Evolutionary conservation across 768 basidiomycete species (phyloP).

Genomic region (Butyriboletus loyo): DNA sequence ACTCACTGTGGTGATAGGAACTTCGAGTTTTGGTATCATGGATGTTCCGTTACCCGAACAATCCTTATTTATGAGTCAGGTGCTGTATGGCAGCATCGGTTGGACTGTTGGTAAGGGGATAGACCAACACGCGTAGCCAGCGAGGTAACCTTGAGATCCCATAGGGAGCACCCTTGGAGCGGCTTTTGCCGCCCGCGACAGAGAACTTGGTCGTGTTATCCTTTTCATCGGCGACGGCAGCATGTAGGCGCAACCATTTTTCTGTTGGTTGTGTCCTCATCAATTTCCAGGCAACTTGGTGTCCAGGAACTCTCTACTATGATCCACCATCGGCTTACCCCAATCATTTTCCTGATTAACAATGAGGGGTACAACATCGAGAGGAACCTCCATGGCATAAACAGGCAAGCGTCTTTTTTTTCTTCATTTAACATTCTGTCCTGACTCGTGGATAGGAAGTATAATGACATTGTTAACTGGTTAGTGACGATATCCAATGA

Average conservation of each 20-base stretch:
- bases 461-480: slow-evolving; percentile 86
- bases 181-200: slow-evolving; percentile 73
- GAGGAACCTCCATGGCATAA: slow-evolving; percentile 65
- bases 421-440: background rate
- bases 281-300: slow-evolving; percentile 57
- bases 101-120: slow-evolving; percentile 67
- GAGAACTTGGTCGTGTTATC: slow-evolving; percentile 61
- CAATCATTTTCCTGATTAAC: slow-evolving; percentile 82
- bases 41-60: slow-evolving; percentile 77
- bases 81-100: slow-evolving; percentile 91
- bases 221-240: slow-evolving; percentile 86
- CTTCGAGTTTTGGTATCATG: slow-evolving; percentile 81
- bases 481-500: slow-evolving; percentile 16
- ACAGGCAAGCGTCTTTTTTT: slow-evolving; percentile 35
- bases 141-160: background rate
- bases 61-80: slow-evolving; percentile 64
- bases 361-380: slow-evolving; percentile 89
- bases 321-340: slow-evolving; percentile 67
- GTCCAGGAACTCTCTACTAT: slow-evolving; percentile 86
- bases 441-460: slow-evolving; percentile 46
- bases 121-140: background rate
- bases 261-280: slow-evolving; percentile 2
- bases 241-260: slow-evolving; percentile 44
- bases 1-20: slow-evolving; percentile 39
- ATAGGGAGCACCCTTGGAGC: slow-evolving; percentile 68